Evolutionary conservation across 2,329 filamentous ascomycete genomes (phyloP).

Genomic region (Neoscytalidium dimidiatum): DNA sequence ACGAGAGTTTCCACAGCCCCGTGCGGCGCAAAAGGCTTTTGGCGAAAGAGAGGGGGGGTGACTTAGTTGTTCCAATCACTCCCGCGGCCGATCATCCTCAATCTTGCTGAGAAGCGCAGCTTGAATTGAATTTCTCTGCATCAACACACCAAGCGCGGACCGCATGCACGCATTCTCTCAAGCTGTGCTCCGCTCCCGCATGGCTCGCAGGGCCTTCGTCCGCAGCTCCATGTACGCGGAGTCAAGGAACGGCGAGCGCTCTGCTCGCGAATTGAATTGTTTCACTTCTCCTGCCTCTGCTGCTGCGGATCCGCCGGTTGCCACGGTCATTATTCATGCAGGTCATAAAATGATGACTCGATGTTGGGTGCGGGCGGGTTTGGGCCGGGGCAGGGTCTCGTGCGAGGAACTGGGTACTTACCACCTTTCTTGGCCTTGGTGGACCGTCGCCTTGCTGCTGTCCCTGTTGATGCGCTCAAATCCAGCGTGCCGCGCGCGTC

Average conservation of each 20-base stretch:
- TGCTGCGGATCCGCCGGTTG: background rate
- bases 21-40: too few relatives aligned
- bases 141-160: too few relatives aligned
- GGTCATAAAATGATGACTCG: background rate
- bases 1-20: background rate
- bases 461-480: background rate
- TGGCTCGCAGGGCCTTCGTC: background rate
- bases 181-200: background rate
- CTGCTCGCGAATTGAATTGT: conserved; percentile 1
- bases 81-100: too few relatives aligned
- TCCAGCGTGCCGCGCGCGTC: background rate
- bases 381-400: too few relatives aligned
- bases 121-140: too few relatives aligned
- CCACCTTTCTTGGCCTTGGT: background rate
- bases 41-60: too few relatives aligned
- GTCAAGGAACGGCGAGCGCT: conserved; percentile 15
- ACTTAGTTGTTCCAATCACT: too few relatives aligned
- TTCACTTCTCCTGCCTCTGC: background rate
- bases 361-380: too few relatives aligned
- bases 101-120: too few relatives aligned
- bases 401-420: background rate
- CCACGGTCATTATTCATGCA: too few relatives aligned
- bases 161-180: background rate
- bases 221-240: background rate
- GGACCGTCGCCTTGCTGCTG: too few relatives aligned